A percentile compares a stretch with the other conserved stretches of the same genome.
Evolutionary conservation across 2,329 filamentous ascomycete species (phyloP).

Genomic region (Ambrosiella cleistominuta): DNA sequence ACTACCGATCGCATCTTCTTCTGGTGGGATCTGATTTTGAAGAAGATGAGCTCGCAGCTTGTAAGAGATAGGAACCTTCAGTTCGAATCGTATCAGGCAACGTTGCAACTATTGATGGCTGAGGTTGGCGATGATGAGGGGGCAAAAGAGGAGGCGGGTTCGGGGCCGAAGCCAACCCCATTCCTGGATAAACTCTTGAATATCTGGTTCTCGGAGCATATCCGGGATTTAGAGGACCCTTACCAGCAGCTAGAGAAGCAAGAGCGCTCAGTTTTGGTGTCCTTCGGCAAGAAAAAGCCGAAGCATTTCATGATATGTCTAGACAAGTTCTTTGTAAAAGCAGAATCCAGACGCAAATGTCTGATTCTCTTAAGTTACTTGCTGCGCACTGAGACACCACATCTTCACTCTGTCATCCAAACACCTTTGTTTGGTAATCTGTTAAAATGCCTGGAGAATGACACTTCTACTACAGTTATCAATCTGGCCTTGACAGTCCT

Average conservation of each 20-base stretch:
- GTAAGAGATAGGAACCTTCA: slow-evolving; percentile 46
- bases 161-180: slow-evolving; percentile 25
- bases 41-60: slow-evolving; percentile 24
- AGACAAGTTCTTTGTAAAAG: slow-evolving; percentile 47
- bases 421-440: slow-evolving; percentile 56
- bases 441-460: slow-evolving; percentile 55
- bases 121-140: slow-evolving; percentile 38
- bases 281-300: slow-evolving; percentile 50
- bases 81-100: slow-evolving; percentile 44
- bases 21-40: slow-evolving; percentile 49
- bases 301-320: slow-evolving; percentile 49
- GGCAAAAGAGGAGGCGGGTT: slow-evolving; percentile 21
- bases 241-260: slow-evolving; percentile 28
- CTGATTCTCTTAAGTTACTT: slow-evolving; percentile 55
- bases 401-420: slow-evolving; percentile 54
- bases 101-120: slow-evolving; percentile 46
- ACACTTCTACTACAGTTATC: slow-evolving; percentile 62
- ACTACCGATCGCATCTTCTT: slow-evolving; percentile 44
- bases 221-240: slow-evolving; percentile 11
- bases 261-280: slow-evolving; percentile 33
- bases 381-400: slow-evolving; percentile 59
- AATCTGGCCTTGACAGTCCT: slow-evolving; percentile 56
- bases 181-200: slow-evolving; percentile 39
- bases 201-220: slow-evolving; percentile 37
- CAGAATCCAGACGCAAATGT: slow-evolving; percentile 43